Conservation (phyloP, 106 monocot species). For the Allium cepa region DNA sequence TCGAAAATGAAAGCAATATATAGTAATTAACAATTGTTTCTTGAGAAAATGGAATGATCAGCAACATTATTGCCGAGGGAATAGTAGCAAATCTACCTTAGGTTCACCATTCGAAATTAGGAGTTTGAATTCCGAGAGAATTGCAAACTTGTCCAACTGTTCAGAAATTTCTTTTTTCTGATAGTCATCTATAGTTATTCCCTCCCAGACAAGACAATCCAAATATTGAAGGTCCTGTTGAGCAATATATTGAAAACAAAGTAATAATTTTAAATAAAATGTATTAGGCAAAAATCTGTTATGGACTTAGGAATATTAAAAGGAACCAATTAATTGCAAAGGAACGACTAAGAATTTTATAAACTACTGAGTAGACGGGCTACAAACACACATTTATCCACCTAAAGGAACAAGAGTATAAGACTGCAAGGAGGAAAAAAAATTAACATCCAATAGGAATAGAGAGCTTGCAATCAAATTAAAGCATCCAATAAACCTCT, state of each 20-base stretch:
- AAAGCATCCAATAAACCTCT: too few species aligned
- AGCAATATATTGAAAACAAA: neutral
- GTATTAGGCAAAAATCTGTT: too few species aligned
- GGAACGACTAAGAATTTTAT: too few species aligned
- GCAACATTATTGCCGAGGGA: neutral
- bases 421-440: too few species aligned
- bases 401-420: too few species aligned
- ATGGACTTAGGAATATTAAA: too few species aligned
- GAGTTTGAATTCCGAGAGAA: constrained; percentile 44
- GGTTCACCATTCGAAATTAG: constrained; percentile 39
- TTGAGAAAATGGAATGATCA: neutral
- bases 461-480: too few species aligned
- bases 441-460: too few species aligned
- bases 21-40: constrained; percentile 24
- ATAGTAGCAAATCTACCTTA: constrained; percentile 31
- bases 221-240: constrained; percentile 45
- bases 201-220: constrained; percentile 50
- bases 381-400: too few species aligned
- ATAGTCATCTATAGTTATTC: constrained; percentile 66
- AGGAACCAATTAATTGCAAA: too few species aligned
- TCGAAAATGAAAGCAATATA: constrained; percentile 58
- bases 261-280: neutral
- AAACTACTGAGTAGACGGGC: too few species aligned
- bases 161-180: constrained; percentile 43
- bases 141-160: constrained; percentile 37